Evolutionary conservation across 208 protist species (phyloP).

Genomic region (Dictyostelium gargantuum): DNA sequence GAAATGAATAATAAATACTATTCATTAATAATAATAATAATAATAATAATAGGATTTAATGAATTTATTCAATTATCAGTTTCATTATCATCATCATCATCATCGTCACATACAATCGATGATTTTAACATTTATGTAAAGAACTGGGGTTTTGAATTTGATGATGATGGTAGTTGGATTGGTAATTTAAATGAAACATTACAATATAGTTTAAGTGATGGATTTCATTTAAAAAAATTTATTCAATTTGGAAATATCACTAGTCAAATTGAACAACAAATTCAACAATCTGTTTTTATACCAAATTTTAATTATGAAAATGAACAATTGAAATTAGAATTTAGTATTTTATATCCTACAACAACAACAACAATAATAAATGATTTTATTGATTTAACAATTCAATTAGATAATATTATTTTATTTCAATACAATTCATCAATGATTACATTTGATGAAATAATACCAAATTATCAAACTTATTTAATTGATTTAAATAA

Average conservation of each 20-base stretch:
- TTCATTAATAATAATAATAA: no score
- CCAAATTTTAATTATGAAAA: neutral
- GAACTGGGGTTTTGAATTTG: neutral
- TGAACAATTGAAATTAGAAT: neutral
- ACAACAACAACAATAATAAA: neutral
- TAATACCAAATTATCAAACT: neutral
- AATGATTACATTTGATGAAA: neutral
- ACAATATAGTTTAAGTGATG: neutral
- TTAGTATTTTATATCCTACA: neutral
- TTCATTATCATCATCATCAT: neutral
- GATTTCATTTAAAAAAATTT: neutral
- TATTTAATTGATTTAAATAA: neutral
- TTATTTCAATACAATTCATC: neutral
- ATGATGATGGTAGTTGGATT: neutral
- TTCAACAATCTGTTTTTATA: neutral
- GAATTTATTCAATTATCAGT: no score
- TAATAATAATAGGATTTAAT: no score
- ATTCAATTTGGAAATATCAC: neutral
- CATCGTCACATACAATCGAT: neutral
- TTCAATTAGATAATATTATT: neutral
- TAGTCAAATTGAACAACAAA: neutral
- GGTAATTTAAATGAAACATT: neutral
- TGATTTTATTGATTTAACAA: neutral
- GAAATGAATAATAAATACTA: no score
- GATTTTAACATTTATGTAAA: neutral